A percentile compares a stretch with the other conserved stretches of the same genome.
These are phyloP conservation scores for Phytopythium delawarense DNA, from an alignment of 352 stramenopile species.

Conservation along the genomic window DNA sequence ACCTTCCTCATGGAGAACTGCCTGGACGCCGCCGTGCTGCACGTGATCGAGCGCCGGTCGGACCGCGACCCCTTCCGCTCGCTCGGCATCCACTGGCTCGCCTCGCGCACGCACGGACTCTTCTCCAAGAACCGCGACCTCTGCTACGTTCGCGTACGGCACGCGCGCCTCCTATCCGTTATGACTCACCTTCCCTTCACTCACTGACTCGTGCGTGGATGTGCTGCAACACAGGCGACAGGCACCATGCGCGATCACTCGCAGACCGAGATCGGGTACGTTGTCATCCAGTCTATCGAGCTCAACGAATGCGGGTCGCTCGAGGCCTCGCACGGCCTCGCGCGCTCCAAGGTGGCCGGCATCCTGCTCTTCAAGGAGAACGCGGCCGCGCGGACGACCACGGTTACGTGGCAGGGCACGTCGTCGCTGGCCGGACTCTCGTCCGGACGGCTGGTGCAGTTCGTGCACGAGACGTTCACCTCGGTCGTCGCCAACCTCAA, in stretches of 20 bases:
- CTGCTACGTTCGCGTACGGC: constrained; percentile 45
- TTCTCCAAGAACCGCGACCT: constrained; percentile 62
- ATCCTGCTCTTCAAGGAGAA: constrained; percentile 60
- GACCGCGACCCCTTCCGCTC: constrained; percentile 45
- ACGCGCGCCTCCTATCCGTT: neutral
- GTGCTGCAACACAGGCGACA: constrained; percentile 23
- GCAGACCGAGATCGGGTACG: constrained; percentile 44
- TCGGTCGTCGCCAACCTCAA: constrained; percentile 54
- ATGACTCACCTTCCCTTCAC: neutral
- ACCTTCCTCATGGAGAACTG: constrained; percentile 54
- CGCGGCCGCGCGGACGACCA: constrained; percentile 29
- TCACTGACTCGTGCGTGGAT: neutral
- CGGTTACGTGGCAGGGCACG: constrained; percentile 57
- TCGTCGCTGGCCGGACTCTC: constrained; percentile 34
- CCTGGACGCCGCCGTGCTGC: constrained; percentile 58
- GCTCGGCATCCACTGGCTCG: constrained; percentile 69
- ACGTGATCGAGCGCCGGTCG: constrained; percentile 33
- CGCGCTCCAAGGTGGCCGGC: constrained; percentile 47
- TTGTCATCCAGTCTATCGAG: constrained; percentile 58
- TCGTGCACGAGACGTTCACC: constrained; percentile 56
- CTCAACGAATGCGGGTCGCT: constrained; percentile 47
- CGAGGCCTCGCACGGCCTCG: constrained; percentile 42
- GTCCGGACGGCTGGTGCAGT: constrained; percentile 36
- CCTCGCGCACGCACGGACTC: constrained; percentile 30
- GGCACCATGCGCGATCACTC: constrained; percentile 40